A percentile compares a stretch with the other conserved stretches of the same genome.
Evolutionary conservation across 805 yeast species (phyloP).

Genomic region (Kodamaea leandrae): DNA sequence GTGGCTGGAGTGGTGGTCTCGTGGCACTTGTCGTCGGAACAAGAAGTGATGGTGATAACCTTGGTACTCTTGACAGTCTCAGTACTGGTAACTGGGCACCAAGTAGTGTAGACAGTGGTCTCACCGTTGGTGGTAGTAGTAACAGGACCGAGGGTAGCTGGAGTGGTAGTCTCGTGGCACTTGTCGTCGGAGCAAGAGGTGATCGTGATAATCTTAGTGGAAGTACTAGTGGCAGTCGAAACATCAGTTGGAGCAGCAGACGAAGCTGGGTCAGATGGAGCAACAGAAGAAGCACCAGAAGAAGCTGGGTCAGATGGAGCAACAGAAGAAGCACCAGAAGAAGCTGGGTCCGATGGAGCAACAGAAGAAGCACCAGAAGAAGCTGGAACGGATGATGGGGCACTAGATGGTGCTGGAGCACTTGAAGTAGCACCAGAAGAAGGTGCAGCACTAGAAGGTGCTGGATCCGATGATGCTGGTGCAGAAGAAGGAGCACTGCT

Average conservation of each 20-base stretch:
- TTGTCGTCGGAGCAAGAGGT: constrained; percentile 35
- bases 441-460: constrained; percentile 4
- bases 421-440: background rate
- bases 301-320: background rate
- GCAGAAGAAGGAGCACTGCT: constrained; percentile 7
- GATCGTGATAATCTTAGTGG: constrained; percentile 21
- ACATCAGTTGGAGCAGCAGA: background rate
- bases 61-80: constrained; percentile 21
- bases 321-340: background rate
- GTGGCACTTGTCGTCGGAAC: constrained; percentile 29
- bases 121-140: constrained; percentile 34
- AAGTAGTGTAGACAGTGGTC: constrained; percentile 38
- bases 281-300: background rate
- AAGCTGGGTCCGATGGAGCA: background rate
- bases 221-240: background rate
- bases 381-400: constrained; percentile 1
- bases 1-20: constrained; percentile 17
- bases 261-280: background rate
- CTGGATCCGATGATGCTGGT: background rate
- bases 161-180: constrained; percentile 20
- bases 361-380: constrained; percentile 2
- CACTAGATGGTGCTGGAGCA: constrained; percentile 3
- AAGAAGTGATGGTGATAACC: constrained; percentile 37
- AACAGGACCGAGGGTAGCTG: constrained; percentile 16
- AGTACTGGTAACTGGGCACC: constrained; percentile 28